Evolutionary conservation across 352 stramenopile species (phyloP).

Genomic region (Pythium aquatile): DNA sequence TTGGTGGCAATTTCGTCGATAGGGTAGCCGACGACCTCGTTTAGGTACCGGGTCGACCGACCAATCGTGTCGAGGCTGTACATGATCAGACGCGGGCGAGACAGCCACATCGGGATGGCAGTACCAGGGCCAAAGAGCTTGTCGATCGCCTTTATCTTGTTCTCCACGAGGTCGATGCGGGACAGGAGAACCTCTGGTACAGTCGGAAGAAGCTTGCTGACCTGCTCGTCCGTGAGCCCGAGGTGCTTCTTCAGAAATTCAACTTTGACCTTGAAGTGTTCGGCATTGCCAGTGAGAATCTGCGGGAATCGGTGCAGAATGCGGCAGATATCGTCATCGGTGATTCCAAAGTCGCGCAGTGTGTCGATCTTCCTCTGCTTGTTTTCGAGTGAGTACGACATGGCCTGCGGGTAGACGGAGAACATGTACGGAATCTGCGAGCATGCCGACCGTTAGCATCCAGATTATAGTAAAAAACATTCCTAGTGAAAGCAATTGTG

Average conservation of each 20-base stretch:
- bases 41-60: conserved; percentile 40
- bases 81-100: conserved; percentile 49
- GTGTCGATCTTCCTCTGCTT: conserved; percentile 46
- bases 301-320: conserved; percentile 44
- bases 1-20: conserved; percentile 33
- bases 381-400: conserved; percentile 37
- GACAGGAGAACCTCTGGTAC: conserved; percentile 45
- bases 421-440: conserved; percentile 56
- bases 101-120: conserved; percentile 24
- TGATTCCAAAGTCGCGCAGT: conserved; percentile 35
- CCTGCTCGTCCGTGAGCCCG: conserved; percentile 30
- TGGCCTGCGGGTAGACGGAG: conserved; percentile 42
- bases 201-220: conserved; percentile 35
- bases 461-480: not conserved
- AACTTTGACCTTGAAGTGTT: conserved; percentile 37
- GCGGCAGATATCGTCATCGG: conserved; percentile 35
- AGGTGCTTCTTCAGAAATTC: conserved; percentile 26
- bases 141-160: conserved; percentile 42
- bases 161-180: conserved; percentile 34
- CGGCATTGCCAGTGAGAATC: conserved; percentile 36
- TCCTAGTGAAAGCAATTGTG: not conserved
- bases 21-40: conserved; percentile 32
- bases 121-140: conserved; percentile 37
- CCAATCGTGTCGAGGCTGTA: conserved; percentile 41
- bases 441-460: not conserved